Evolutionary conservation across 352 stramenopile species (phyloP).

Genomic region (Thraustochytrium striatum): DNA sequence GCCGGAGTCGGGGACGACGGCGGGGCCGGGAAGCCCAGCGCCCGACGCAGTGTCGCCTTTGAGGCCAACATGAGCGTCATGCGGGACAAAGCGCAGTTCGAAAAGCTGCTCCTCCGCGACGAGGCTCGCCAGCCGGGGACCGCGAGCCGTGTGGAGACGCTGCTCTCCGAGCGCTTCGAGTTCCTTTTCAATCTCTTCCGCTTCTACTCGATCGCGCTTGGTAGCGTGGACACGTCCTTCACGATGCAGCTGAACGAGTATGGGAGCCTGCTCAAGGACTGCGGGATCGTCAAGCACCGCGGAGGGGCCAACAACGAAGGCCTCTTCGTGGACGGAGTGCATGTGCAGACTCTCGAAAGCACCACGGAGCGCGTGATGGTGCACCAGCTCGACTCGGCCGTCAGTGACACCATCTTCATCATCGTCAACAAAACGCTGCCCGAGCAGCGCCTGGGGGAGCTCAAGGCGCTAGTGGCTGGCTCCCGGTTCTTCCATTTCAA

Average conservation of each 20-base stretch:
- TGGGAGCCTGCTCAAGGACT: neutral
- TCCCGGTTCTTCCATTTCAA: slow-evolving; percentile 20
- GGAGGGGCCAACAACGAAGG: neutral
- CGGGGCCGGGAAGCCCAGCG: too few relatives aligned
- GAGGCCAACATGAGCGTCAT: neutral
- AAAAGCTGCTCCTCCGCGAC: neutral
- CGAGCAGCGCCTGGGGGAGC: neutral
- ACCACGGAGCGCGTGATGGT: neutral
- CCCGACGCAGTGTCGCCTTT: too few relatives aligned
- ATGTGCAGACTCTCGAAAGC: neutral
- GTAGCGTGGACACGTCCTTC: neutral
- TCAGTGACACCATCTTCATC: slow-evolving; percentile 37
- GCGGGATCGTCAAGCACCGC: neutral
- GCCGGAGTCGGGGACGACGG: too few relatives aligned
- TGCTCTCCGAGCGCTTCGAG: slow-evolving; percentile 3
- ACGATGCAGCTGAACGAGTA: slow-evolving; percentile 42
- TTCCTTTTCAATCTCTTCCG: neutral
- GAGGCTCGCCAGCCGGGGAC: neutral
- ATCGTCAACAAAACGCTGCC: slow-evolving; percentile 35
- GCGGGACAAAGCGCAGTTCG: neutral
- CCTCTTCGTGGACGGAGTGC: neutral
- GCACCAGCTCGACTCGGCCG: slow-evolving; percentile 1
- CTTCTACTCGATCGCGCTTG: neutral
- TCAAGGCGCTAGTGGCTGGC: neutral
- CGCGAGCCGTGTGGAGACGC: neutral